Conservation (phyloP, 345 rosid species). For the Fremontodendron californicum region DNA sequence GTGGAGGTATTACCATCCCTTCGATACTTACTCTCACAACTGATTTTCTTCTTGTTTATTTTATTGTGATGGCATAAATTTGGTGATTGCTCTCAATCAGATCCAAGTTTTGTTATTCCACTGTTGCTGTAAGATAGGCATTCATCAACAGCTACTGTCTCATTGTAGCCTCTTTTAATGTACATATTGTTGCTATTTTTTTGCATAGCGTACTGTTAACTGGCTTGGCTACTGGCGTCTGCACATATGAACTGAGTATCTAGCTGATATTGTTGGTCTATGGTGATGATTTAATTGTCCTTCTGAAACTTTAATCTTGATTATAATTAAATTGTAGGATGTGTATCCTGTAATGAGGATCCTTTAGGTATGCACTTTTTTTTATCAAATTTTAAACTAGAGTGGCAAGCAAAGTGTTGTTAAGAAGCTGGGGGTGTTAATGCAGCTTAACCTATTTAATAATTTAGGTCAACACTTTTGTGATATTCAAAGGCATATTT, state of each 20-base stretch:
- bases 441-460: neutral
- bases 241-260: neutral
- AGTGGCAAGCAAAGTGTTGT: neutral
- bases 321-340: neutral
- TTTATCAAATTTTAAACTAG: neutral
- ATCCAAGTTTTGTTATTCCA: neutral
- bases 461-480: neutral
- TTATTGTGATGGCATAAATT: neutral
- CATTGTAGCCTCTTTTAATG: neutral
- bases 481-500: neutral
- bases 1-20: conserved; percentile 59
- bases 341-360: neutral
- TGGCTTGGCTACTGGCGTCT: neutral
- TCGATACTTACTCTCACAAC: neutral
- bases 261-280: neutral
- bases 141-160: neutral
- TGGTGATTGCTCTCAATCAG: neutral
- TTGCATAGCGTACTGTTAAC: neutral
- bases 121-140: neutral
- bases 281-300: neutral
- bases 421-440: neutral
- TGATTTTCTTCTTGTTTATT: neutral
- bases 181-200: neutral
- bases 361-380: neutral
- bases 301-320: neutral